These are phyloP conservation scores for Puccinia horiana DNA, from an alignment of 1,284 basidiomycete genomes.

Conservation along the genomic window DNA sequence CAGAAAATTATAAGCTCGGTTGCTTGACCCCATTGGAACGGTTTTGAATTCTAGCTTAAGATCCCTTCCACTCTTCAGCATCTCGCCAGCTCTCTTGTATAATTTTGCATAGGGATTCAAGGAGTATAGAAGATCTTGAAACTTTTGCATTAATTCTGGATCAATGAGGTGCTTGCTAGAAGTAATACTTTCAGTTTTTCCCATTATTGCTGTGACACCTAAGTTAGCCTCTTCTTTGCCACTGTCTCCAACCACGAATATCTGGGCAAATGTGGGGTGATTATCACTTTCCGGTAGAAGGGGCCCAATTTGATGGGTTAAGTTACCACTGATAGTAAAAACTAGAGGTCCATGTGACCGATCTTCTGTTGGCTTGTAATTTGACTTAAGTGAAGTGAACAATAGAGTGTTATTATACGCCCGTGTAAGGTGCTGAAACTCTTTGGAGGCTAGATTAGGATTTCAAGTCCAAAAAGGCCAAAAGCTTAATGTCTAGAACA, in stretches of 20 bases:
- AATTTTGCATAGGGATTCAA: constrained; percentile 19
- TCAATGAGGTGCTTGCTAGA: no score
- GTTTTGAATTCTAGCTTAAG: not conserved
- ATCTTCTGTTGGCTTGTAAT: no score
- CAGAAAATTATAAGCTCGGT: not conserved
- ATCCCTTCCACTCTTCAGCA: not conserved
- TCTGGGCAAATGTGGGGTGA: not conserved
- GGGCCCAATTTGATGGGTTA: not conserved
- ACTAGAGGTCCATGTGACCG: not conserved
- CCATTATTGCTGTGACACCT: not conserved
- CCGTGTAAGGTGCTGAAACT: not conserved
- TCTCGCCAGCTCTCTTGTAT: not conserved
- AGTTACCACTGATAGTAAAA: not conserved
- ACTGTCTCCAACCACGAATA: not conserved
- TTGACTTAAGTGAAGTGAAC: not conserved
- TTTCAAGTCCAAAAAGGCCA: not conserved
- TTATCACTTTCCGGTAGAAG: not conserved
- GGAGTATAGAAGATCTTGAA: not conserved
- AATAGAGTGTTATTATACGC: not conserved
- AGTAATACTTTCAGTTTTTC: no score
- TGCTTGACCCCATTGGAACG: not conserved
- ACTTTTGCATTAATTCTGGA: not conserved
- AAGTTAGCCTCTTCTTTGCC: not conserved
- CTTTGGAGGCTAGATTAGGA: no score
- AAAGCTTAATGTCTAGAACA: no score